phyloP scores from a whole-genome alignment of 1,284 basidiomycete genomes.

The Boletus hoseneyae region DNA sequence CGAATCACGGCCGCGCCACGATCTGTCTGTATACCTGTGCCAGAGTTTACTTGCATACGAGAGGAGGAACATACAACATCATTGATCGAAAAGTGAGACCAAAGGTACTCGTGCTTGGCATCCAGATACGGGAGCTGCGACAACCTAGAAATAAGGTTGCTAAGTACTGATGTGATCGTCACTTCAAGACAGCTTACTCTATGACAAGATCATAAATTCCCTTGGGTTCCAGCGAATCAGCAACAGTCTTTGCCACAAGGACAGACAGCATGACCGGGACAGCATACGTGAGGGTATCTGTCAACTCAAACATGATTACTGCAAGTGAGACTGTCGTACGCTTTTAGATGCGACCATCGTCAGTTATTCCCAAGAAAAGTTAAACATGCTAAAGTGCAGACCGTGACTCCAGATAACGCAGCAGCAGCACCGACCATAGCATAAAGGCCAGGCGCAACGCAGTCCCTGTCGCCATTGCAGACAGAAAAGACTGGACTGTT shows the following conservation, averaged over 20 bases:
- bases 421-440: constrained; percentile 93
- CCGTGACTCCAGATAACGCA: constrained; percentile 84
- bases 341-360: constrained; percentile 34
- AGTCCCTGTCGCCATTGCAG: constrained; percentile 64
- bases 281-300: constrained; percentile 91
- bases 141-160: constrained; percentile 36
- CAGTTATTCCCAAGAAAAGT: constrained; percentile 5
- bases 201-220: constrained; percentile 97
- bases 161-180: neutral
- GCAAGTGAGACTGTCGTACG: constrained; percentile 89
- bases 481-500: constrained; percentile 58
- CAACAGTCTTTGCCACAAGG: constrained; percentile 90
- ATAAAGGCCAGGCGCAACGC: constrained; percentile 83
- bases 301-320: constrained; percentile 98
- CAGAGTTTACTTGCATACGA: neutral
- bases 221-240: constrained; percentile 90
- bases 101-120: constrained; percentile 83
- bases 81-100: constrained; percentile 71
- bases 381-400: constrained; percentile 33
- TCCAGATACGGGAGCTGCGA: constrained; percentile 89
- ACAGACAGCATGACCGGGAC: constrained; percentile 92
- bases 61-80: constrained; percentile 61
- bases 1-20: constrained; percentile 65
- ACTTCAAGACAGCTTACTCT: constrained; percentile 50
- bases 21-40: constrained; percentile 46